Base-by-base conservation (phyloP, 768 basidiomycete genomes). In the Kwoniella shandongensis region DNA sequence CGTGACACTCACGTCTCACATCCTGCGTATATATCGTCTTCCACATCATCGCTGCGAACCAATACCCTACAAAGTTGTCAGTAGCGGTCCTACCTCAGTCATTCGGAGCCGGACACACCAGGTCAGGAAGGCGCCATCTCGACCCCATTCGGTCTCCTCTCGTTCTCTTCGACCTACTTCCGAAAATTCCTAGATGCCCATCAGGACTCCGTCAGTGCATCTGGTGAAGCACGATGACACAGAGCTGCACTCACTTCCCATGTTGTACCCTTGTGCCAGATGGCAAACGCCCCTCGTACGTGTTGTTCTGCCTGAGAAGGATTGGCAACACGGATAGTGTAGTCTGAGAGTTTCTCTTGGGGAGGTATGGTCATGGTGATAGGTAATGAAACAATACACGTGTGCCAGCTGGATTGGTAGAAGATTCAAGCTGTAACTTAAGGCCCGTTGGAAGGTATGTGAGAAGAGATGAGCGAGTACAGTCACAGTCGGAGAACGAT, bases 21-120 rank as follows among this genome's bases (percentile, higher is more conserved):
- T 3, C 56, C 67, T 25, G 70, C 57, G 26, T 67, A 69, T 23
- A 69, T 63, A 5, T 57, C 53, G 10, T 67, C 70, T 15, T 59
- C 30, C 7, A 36, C 46, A 25, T 62, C 61, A 59, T 64, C 58
- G 6, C 45, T 29, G 22, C 39, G 53, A 4, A 72, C 70, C 1
- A 72, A 50, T 2, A 62, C 70, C 70, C 67, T 69, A 39, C 30
- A 8, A 25, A n/a, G 1, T 18, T 57, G 6, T 22, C 17, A 32
- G 32, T 18, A 22, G 18, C 30, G 13, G 30, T 4, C 2, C 17
- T 0, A 40, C 13, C 7, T 3, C 17, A 11, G 51, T 3, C 7
- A 39, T 26, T 30, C 8, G 47, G n/a, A 29, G 10, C 11, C 36
- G 6, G 35, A 56, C 46, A 53, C 40, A 62, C 64, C 66, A 68